phyloP scores from a whole-genome alignment of 1,284 basidiomycete genomes.

The Fomitopsis pinicola region DNA sequence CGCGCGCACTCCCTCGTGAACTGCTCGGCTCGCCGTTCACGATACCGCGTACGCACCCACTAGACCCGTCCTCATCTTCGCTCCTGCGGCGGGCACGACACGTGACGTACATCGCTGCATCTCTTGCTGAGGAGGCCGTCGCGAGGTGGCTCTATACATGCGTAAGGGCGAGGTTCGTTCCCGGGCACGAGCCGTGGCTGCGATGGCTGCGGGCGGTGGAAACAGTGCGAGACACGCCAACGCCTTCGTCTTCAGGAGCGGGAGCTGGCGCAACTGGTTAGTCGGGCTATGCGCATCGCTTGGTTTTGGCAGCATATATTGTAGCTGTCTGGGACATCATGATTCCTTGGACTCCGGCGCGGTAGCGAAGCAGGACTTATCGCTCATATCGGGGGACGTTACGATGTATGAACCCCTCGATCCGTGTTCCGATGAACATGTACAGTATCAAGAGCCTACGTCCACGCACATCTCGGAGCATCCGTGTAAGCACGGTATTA shows the following conservation, averaged over 20 bases:
- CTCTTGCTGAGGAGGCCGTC: constrained; percentile 1
- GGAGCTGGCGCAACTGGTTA: too few species aligned
- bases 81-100: constrained; percentile 9
- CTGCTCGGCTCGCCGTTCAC: not conserved
- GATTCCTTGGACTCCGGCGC: too few species aligned
- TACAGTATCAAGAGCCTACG: too few species aligned
- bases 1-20: constrained; percentile 9
- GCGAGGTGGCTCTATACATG: constrained; percentile 15
- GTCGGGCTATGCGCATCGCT: too few species aligned
- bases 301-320: not conserved
- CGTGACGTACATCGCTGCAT: not conserved
- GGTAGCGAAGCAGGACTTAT: too few species aligned
- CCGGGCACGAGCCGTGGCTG: constrained; percentile 25
- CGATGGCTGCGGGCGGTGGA: constrained; percentile 19
- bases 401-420: too few species aligned
- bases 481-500: too few species aligned
- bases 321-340: not conserved
- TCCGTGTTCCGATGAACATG: too few species aligned
- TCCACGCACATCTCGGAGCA: too few species aligned
- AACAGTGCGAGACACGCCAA: too few species aligned
- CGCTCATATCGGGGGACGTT: too few species aligned
- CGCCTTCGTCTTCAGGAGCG: too few species aligned
- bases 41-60: constrained; percentile 11
- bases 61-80: constrained; percentile 10
- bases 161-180: constrained; percentile 20